Conservation (phyloP, 495 filamentous ascomycete genomes). For the Hypoxylon subgilvum region DNA sequence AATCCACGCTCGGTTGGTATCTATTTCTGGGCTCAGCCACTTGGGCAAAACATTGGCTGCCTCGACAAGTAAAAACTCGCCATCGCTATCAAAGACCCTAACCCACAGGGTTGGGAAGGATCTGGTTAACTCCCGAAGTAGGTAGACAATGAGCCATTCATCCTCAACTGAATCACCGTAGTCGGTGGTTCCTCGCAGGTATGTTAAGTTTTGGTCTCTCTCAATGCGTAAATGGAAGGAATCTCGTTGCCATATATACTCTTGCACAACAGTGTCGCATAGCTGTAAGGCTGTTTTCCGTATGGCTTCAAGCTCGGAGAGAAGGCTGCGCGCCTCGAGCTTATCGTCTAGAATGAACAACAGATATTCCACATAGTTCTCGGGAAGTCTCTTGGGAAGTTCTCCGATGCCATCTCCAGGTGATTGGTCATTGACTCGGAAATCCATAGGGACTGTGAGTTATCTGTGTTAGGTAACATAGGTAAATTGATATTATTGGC, state of each 20-base stretch:
- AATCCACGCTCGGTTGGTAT: constrained; percentile 84
- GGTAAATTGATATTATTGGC: too few relatives aligned
- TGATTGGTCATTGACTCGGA: constrained; percentile 31
- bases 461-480: too few relatives aligned
- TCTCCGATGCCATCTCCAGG: constrained; percentile 59
- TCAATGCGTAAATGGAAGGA: constrained; percentile 64
- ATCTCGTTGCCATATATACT: constrained; percentile 96
- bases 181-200: constrained; percentile 74
- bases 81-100: constrained; percentile 82
- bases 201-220: constrained; percentile 61
- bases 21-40: constrained; percentile 92
- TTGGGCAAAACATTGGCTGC: constrained; percentile 84
- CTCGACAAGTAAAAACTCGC: constrained; percentile 93
- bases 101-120: constrained; percentile 79
- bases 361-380: constrained; percentile 87
- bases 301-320: constrained; percentile 68
- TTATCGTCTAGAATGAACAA: constrained; percentile 71
- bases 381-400: constrained; percentile 77
- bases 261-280: constrained; percentile 67
- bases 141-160: constrained; percentile 94
- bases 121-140: constrained; percentile 81
- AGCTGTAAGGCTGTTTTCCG: constrained; percentile 70
- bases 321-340: constrained; percentile 54
- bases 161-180: constrained; percentile 95
- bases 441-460: too few relatives aligned